Evolutionary conservation across 768 basidiomycete species (phyloP).

Genomic region (Russula virescens): DNA sequence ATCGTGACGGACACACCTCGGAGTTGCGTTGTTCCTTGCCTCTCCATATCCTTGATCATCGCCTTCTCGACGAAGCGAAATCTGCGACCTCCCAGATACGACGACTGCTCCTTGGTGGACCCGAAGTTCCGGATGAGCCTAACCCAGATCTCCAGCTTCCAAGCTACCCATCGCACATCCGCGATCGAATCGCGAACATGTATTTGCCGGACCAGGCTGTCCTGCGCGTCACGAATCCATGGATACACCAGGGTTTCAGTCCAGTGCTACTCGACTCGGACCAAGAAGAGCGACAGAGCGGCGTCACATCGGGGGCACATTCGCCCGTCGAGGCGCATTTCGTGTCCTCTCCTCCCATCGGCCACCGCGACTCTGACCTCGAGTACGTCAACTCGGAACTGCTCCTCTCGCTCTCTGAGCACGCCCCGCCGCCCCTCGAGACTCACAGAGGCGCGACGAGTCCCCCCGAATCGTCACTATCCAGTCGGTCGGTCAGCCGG

Average conservation of each 20-base stretch:
- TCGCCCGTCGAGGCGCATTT: constrained; percentile 25
- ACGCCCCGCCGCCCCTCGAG: constrained; percentile 32
- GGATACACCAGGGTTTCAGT: constrained; percentile 42
- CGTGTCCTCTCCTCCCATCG: constrained; percentile 31
- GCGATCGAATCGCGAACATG: constrained; percentile 83
- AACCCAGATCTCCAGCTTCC: constrained; percentile 74
- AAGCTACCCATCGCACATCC: constrained; percentile 82
- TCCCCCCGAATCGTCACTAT: constrained; percentile 23
- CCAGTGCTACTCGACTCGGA: constrained; percentile 30
- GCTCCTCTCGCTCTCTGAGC: constrained; percentile 52
- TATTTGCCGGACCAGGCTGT: constrained; percentile 58
- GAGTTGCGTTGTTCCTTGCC: constrained; percentile 95
- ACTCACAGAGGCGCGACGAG: constrained; percentile 11
- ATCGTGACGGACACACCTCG: constrained; percentile 87
- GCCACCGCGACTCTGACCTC: constrained; percentile 40
- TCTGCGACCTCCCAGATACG: constrained; percentile 69
- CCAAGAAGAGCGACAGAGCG: constrained; percentile 19
- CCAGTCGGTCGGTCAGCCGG: constrained; percentile 30
- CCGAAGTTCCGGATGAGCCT: constrained; percentile 36
- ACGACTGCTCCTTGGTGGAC: constrained; percentile 51
- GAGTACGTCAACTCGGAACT: constrained; percentile 87
- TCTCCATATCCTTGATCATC: constrained; percentile 71
- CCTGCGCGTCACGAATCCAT: constrained; percentile 60
- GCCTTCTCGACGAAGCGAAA: constrained; percentile 70
- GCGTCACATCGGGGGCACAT: constrained; percentile 20